These are phyloP conservation scores for Monoraphidium neglectum DNA, from an alignment of 139 green algal species.

Conservation along the genomic window DNA sequence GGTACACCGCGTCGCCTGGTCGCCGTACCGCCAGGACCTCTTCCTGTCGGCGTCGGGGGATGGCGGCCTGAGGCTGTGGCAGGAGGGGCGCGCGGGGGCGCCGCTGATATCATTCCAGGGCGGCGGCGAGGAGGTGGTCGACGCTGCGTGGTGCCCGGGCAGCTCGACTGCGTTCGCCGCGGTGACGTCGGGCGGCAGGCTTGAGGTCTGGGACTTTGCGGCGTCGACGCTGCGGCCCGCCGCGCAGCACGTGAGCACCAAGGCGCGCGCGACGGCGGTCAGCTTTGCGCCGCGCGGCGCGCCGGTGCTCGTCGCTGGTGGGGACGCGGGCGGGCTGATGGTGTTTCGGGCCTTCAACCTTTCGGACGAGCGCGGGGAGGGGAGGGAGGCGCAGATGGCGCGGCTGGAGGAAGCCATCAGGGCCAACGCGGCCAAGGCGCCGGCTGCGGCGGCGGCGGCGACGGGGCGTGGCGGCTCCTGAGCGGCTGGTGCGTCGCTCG, in stretches of 20 bases:
- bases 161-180: constrained; percentile 82
- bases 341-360: constrained; percentile 65
- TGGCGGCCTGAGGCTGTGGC: constrained; percentile 85
- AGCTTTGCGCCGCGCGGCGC: constrained; percentile 38
- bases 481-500: no score
- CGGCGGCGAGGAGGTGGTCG: constrained; percentile 9
- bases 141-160: constrained; percentile 81
- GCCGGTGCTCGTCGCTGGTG: constrained; percentile 67
- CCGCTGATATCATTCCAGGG: constrained; percentile 6
- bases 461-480: no score
- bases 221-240: constrained; percentile 74
- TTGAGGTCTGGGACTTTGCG: constrained; percentile 83
- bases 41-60: constrained; percentile 79
- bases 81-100: constrained; percentile 40
- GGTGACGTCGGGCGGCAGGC: constrained; percentile 64
- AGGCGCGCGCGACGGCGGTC: constrained; percentile 8
- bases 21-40: constrained; percentile 67
- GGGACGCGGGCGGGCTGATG: constrained; percentile 52
- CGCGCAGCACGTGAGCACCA: constrained; percentile 37
- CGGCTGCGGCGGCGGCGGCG: constrained; percentile 4
- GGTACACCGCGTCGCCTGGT: constrained; percentile 78
- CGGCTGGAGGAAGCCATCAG: constrained; percentile 62
- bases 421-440: constrained; percentile 64
- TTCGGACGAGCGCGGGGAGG: constrained; percentile 40
- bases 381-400: constrained; percentile 42